Conservation (phyloP, 257 asterid species). For the Ligustrum vulgare region DNA sequence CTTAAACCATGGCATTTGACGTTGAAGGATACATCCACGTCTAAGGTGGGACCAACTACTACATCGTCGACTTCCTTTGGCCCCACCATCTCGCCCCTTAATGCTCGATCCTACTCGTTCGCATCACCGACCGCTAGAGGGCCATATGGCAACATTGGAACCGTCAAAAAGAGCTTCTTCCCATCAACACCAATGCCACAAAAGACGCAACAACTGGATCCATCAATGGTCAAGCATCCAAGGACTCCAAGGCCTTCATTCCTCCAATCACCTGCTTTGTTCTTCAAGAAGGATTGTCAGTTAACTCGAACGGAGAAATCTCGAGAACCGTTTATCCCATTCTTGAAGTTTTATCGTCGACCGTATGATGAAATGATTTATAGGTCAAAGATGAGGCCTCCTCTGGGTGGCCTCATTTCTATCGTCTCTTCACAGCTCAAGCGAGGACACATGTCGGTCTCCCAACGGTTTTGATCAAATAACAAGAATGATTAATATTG, state of each 20-base stretch:
- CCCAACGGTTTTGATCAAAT: conserved; percentile 71
- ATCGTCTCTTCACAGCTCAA: conserved; percentile 71
- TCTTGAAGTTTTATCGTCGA: conserved; percentile 66
- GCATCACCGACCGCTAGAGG: conserved; percentile 74
- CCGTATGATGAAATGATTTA: conserved; percentile 94
- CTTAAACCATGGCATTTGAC: conserved; percentile 91
- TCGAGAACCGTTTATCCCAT: conserved; percentile 59
- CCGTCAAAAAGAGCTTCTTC: conserved; percentile 52
- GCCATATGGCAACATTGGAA: conserved; percentile 40
- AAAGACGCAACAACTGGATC: conserved; percentile 59
- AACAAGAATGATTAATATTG: conserved; percentile 36
- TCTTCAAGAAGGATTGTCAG: conserved; percentile 59
- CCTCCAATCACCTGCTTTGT: conserved; percentile 78
- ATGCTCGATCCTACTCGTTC: conserved; percentile 81
- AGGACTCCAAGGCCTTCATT: conserved; percentile 80
- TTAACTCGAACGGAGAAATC: conserved; percentile 41
- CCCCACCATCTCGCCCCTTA: conserved; percentile 75
- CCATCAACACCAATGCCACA: conserved; percentile 97
- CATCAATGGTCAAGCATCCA: conserved; percentile 51
- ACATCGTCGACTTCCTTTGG: conserved; percentile 32
- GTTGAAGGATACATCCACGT: conserved; percentile 52
- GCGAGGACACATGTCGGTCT: conserved; percentile 70
- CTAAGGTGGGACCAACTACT: conserved; percentile 62
- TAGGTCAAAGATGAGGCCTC: conserved; percentile 88
- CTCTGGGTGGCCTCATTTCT: conserved; percentile 81